Conservation (phyloP, 2,329 filamentous ascomycete genomes). For the Talaromyces sp. region DNA sequence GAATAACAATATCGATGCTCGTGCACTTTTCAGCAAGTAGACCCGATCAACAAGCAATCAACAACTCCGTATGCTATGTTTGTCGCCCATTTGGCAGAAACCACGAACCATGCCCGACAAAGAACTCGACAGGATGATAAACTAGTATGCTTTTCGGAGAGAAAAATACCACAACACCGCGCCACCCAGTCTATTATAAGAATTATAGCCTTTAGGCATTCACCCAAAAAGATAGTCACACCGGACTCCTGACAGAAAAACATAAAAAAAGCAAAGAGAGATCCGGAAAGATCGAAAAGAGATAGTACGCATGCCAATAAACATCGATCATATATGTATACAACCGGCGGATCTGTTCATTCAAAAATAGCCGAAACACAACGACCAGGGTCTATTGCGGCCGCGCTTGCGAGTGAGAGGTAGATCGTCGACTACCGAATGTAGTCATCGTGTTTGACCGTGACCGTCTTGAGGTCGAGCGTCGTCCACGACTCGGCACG, state of each 20-base stretch:
- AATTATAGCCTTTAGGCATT: neutral
- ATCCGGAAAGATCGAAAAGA: neutral
- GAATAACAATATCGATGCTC: conserved; percentile 1
- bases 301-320: neutral
- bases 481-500: conserved; percentile 34
- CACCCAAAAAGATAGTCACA: neutral
- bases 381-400: conserved; percentile 24
- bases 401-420: conserved; percentile 27
- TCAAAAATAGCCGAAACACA: neutral
- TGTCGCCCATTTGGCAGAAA: neutral
- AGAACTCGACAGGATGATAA: neutral
- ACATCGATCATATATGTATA: neutral
- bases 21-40: neutral
- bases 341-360: neutral
- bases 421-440: conserved; percentile 19
- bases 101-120: neutral
- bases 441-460: conserved; percentile 32
- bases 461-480: conserved; percentile 39
- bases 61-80: conserved; percentile 18
- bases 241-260: conserved; percentile 11
- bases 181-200: conserved; percentile 19
- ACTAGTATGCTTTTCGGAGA: neutral
- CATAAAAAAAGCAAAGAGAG: neutral
- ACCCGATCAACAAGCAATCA: conserved; percentile 5
- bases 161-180: conserved; percentile 15